Conservation (phyloP, 768 basidiomycete species). For the Infundibulicybe gibba region DNA sequence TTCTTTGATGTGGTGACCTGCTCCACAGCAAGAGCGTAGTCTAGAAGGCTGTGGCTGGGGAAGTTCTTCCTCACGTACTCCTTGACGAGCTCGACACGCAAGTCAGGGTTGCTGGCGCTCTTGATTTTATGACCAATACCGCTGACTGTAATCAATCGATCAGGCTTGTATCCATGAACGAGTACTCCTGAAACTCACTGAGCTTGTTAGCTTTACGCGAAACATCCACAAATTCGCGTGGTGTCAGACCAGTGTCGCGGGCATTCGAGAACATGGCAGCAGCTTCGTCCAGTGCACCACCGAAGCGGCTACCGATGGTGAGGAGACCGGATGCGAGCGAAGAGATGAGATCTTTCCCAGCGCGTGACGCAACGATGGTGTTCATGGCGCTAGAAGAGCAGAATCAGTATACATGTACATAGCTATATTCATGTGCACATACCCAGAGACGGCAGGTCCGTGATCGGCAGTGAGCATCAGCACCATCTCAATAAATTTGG, state of each 20-base stretch:
- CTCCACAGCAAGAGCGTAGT: conserved; percentile 96
- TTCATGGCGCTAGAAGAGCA: conserved; percentile 79
- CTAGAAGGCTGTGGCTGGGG: conserved; percentile 89
- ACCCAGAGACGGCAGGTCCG: conserved; percentile 92
- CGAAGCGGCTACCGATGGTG: conserved; percentile 97
- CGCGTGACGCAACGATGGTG: conserved; percentile 97
- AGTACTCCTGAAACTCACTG: conserved; percentile 51
- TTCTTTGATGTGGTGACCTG: conserved; percentile 98
- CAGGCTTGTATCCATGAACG: conserved; percentile 3
- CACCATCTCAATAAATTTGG: conserved; percentile 99
- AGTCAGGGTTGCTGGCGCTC: conserved; percentile 94
- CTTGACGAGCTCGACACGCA: conserved; percentile 91
- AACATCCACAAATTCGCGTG: conserved; percentile 97
- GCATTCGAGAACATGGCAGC: conserved; percentile 94
- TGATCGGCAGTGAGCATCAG: conserved; percentile 99
- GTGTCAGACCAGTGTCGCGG: conserved; percentile 87
- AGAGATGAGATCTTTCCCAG: conserved; percentile 98
- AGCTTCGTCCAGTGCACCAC: conserved; percentile 98
- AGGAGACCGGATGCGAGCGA: conserved; percentile 94
- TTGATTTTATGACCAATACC: conserved; percentile 99
- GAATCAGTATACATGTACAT: neutral
- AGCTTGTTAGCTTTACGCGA: conserved; percentile 93
- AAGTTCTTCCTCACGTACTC: conserved; percentile 95
- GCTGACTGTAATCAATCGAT: conserved; percentile 50
- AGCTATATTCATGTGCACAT: conserved; percentile 6